Conservation (phyloP, 2,329 filamentous ascomycete genomes). For the Graphiopsis chlorocephala region DNA sequence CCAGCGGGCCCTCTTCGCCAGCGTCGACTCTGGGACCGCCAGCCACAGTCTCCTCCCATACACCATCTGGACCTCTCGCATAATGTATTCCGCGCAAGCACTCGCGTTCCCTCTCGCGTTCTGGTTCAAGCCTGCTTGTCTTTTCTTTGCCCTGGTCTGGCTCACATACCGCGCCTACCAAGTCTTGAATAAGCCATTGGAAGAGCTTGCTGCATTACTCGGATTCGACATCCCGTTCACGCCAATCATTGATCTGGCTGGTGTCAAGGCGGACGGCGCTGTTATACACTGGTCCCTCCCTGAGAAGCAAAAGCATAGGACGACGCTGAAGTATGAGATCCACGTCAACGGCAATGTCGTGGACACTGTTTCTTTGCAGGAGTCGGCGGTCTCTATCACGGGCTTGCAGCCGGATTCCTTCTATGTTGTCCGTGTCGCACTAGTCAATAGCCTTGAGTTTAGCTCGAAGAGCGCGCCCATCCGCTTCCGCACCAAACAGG, state of each 20-base stretch:
- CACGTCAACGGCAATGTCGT: slow-evolving; percentile 83
- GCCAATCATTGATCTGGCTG: slow-evolving; percentile 85
- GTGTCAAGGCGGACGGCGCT: slow-evolving; percentile 81
- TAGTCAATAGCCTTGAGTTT: slow-evolving; percentile 87
- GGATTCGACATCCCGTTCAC: slow-evolving; percentile 90
- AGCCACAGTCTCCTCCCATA: slow-evolving; percentile 11
- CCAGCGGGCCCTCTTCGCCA: slow-evolving; percentile 13
- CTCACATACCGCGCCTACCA: slow-evolving; percentile 81
- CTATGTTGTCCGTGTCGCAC: slow-evolving; percentile 90
- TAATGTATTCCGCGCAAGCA: slow-evolving; percentile 14
- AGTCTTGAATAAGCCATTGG: slow-evolving; percentile 85
- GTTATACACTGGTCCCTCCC: slow-evolving; percentile 81
- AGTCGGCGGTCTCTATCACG: slow-evolving; percentile 87
- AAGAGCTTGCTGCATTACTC: slow-evolving; percentile 84
- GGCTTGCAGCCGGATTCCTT: slow-evolving; percentile 82
- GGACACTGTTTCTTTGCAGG: slow-evolving; percentile 76
- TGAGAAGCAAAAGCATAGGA: slow-evolving; percentile 46
- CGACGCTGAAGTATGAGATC: slow-evolving; percentile 83
- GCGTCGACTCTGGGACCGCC: slow-evolving; percentile 4
- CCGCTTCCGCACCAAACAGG: slow-evolving; percentile 67
- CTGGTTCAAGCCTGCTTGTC: slow-evolving; percentile 24
- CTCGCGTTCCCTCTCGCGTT: slow-evolving; percentile 20
- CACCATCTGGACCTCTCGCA: slow-evolving; percentile 12
- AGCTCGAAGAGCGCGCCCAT: slow-evolving; percentile 84
- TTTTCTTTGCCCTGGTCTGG: slow-evolving; percentile 22